A percentile compares a stretch with the other conserved stretches of the same genome.
Evolutionary conservation across 2,329 filamentous ascomycete genomes (phyloP).

Genomic region (Talaromyces albobiverticillius): DNA sequence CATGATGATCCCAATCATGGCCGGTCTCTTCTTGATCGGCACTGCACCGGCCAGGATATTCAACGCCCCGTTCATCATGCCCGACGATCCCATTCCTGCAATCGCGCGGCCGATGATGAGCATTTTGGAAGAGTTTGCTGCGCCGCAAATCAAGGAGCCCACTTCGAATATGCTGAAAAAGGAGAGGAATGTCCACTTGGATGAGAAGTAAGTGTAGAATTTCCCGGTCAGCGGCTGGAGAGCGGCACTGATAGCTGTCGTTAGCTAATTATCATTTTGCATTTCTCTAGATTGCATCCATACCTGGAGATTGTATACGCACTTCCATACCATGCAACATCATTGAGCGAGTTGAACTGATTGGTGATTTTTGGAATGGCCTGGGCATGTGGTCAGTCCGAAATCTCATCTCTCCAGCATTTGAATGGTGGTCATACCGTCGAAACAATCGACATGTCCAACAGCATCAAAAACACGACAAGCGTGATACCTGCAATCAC

Average conservation of each 20-base stretch:
- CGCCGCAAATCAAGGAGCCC: slow-evolving; percentile 23
- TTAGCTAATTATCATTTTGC: slow-evolving; percentile 15
- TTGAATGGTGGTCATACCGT: slow-evolving; percentile 35
- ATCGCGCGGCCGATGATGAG: slow-evolving; percentile 23
- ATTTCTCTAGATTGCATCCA: background rate
- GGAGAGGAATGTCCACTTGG: slow-evolving; percentile 26
- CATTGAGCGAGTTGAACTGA: slow-evolving; percentile 32
- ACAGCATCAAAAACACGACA: slow-evolving; percentile 47
- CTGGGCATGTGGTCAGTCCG: slow-evolving; percentile 17
- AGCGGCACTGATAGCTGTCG: slow-evolving; percentile 37
- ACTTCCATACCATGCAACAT: slow-evolving; percentile 37
- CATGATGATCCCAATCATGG: slow-evolving; percentile 20
- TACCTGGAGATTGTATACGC: slow-evolving; percentile 40
- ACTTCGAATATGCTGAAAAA: slow-evolving; percentile 24
- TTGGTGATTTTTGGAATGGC: slow-evolving; percentile 51
- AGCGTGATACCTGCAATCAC: slow-evolving; percentile 38
- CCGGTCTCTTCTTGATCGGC: slow-evolving; percentile 17
- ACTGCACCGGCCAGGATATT: slow-evolving; percentile 16
- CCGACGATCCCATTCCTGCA: slow-evolving; percentile 20
- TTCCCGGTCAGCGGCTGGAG: slow-evolving; percentile 54
- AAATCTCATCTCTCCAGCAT: background rate
- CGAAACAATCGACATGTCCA: slow-evolving; percentile 54
- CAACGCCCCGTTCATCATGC: slow-evolving; percentile 19
- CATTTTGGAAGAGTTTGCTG: slow-evolving; percentile 20
- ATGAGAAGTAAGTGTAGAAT: slow-evolving; percentile 46